These are phyloP conservation scores for Pseudisothecium myosuroides DNA, from an alignment of 225 moss, liverwort and hornwort species.

Conservation along the genomic window DNA sequence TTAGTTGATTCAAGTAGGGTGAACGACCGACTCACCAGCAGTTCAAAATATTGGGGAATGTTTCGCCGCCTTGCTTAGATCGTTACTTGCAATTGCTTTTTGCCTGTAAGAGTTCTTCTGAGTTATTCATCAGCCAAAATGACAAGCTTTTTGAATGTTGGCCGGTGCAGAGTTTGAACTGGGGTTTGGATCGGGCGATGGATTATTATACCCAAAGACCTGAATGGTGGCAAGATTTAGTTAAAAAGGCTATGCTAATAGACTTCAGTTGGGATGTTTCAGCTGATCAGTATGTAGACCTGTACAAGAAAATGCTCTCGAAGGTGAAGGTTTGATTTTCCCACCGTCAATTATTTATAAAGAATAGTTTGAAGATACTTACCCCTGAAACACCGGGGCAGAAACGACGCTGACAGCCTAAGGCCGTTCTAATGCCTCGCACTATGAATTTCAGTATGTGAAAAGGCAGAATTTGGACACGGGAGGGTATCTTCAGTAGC, in stretches of 20 bases:
- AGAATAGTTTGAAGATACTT: neutral
- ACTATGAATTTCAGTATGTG: neutral
- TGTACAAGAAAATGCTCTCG: constrained; percentile 69
- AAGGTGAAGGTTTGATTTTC: constrained; percentile 36
- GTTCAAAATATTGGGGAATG: neutral
- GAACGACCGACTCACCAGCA: neutral
- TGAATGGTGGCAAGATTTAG: constrained; percentile 77
- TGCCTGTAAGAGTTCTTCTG: neutral
- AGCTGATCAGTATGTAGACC: constrained; percentile 69
- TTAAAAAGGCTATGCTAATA: constrained; percentile 67
- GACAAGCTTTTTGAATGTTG: neutral
- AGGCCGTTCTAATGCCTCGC: neutral
- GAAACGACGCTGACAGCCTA: neutral
- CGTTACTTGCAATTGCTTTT: neutral
- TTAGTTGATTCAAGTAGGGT: neutral
- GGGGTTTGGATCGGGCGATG: constrained; percentile 79
- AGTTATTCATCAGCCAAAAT: neutral
- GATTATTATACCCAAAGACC: constrained; percentile 46
- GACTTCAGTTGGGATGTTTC: constrained; percentile 86
- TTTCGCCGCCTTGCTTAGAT: neutral
- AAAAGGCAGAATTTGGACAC: neutral
- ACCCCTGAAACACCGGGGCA: neutral
- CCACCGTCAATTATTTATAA: neutral
- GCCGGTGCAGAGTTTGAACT: constrained; percentile 72
- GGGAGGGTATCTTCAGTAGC: too few relatives aligned